Base-by-base conservation (phyloP, 495 filamentous ascomycete species). In the Chaetomium cochliodes region DNA sequence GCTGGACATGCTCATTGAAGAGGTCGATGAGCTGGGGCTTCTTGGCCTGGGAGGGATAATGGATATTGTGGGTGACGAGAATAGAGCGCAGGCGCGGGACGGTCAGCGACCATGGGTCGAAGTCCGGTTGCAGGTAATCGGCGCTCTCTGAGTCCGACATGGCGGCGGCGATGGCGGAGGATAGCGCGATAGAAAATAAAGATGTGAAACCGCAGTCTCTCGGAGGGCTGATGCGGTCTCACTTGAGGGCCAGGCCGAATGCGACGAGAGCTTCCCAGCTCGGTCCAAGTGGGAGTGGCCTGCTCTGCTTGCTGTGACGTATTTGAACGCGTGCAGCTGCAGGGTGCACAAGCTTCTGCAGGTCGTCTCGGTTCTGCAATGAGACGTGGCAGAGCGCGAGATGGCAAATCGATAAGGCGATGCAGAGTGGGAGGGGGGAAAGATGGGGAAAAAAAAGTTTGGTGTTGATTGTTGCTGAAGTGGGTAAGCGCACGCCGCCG, bases 81-180 rank as follows among this genome's bases (percentile, higher is more conserved):
- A 97, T 93, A 23, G 89, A 90, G 52, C 94, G 90, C 61, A 98
- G 83, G 42, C 87, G 87, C 47, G 93, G 91, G 30, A 97, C 86
- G 6, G 91, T 98, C 60, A 97, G 82, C 58, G 85, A 86, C 65
- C 80, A 79, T 28, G 96, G 88, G 71, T 98, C 92, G 75, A 96
- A 97, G 67, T 84, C 90, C 22, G 88, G 78, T 62, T 90, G 84
- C 42, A 98, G 85, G 73, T 97, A 98, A 61, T 93, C 89, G 56
- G 88, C 74, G 63, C 84, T 86, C 69, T 92, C 91, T 25, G 78
- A 65, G 69, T 82, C 80, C 37, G 83, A 84, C 87, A 90, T 90
- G 71, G 49, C 82, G 70, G 58, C 28, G 54, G 28, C 3, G 28
- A 55, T 30, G 37, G 39, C 25, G 9, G 30, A 44, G 37, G 46